These are phyloP conservation scores for Rhododendron ferrugineum DNA, from an alignment of 148 eudicot species.

Conservation along the genomic window DNA sequence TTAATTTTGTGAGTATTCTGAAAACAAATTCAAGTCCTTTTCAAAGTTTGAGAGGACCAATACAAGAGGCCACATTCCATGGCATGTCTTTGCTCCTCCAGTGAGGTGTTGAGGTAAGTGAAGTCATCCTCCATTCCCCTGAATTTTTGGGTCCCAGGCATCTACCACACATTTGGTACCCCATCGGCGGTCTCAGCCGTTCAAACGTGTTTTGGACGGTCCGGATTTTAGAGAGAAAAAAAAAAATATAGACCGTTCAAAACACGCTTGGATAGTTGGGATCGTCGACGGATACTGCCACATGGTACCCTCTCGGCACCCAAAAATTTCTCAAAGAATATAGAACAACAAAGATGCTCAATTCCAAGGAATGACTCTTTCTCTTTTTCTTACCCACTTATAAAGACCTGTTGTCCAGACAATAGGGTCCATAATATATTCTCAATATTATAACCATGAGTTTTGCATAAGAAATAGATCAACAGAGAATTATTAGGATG, in stretches of 20 bases:
- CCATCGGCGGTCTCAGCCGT: too few relatives aligned
- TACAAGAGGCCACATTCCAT: neutral
- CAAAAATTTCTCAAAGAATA: too few relatives aligned
- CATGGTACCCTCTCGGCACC: too few relatives aligned
- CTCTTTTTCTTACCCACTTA: neutral
- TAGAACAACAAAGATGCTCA: neutral
- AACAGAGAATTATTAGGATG: neutral
- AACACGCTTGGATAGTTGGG: too few relatives aligned
- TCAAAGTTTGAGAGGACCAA: neutral
- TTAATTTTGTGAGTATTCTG: neutral
- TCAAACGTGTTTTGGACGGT: too few relatives aligned
- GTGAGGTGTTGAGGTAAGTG: neutral
- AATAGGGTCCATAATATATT: neutral
- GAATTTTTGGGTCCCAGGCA: too few relatives aligned
- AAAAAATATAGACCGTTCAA: too few relatives aligned
- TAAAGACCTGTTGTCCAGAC: neutral
- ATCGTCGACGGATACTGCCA: too few relatives aligned
- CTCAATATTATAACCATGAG: neutral
- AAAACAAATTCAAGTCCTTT: neutral
- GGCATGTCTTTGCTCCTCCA: neutral
- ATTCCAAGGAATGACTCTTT: neutral
- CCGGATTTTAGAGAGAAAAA: too few relatives aligned
- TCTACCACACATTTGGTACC: too few relatives aligned
- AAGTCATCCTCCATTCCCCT: neutral
- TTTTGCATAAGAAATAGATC: neutral